Evolutionary conservation across 2,329 filamentous ascomycete genomes (phyloP), one percentile per base, ranked within the genome.

Genomic region (Fusarium ambrosium): DNA sequence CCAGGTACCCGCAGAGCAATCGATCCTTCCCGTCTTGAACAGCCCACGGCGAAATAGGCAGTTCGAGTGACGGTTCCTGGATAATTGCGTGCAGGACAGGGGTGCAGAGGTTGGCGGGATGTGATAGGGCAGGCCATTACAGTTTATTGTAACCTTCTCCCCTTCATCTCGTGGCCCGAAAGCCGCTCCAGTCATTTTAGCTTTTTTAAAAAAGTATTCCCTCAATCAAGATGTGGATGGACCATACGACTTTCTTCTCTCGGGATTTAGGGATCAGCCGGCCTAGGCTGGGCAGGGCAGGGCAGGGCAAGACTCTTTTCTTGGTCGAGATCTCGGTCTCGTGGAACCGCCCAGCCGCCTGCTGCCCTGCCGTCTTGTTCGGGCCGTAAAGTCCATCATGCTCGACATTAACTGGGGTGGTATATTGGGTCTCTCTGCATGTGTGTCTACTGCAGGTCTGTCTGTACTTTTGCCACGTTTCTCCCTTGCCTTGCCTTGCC

Each of bases 301-400:
- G 32, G 11, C n/a, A n/a, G n/a, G n/a, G n/a, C n/a, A n/a, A n/a
- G n/a, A n/a, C n/a, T n/a, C n/a, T n/a, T n/a, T n/a, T n/a, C n/a
- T 34, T 34, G 62, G 62, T 18, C 60, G 29, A 73, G 72, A 74
- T 70, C 65, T 66, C 62, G 27, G 62, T 56, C 68, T 73, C 53
- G 64, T 68, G 68, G 64, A 27, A 64, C 61, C 73, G 74, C 18
- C 48, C 48, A 55, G 48, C 48, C 48, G 48, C 27, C 48, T 20
- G 37, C 60, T 43, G 64, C 74, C 70, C 62, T 43, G 68, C 74
- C 70, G 66, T 68, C 72, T 77, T 64, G 66, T 69, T 68, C 76
- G 76, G 76, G 67, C 76, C 76, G 76, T 64, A 61, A 45, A 65
- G 68, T 65, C 74, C 64, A 66, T 72, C 66, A 69, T 66, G 66